Base-by-base conservation (phyloP, 345 rosid species). In the Lenwebbia sp. region DNA sequence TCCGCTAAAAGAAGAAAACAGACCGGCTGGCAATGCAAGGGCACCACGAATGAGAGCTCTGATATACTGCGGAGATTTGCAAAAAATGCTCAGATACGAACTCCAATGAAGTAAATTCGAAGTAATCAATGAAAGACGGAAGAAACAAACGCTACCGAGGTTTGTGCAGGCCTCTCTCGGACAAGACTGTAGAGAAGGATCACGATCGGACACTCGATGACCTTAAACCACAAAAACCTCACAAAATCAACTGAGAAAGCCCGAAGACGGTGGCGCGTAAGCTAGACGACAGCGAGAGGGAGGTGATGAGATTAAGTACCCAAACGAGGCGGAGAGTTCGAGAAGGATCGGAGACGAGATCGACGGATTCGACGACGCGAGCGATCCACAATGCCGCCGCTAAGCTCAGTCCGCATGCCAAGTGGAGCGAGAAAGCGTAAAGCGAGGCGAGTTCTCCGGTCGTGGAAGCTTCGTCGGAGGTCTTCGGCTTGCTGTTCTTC, bases 21-120 rank as follows among this genome's bases (percentile, higher is more conserved):
- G 85, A 97, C 97, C 99, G 22, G 88, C 82, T 62, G 96, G 91
- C 7, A 97, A 90, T 47, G 94, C 97, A 58, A 95, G 26, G n/a
- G 91, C 58, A 88, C 97, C 94, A 82, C 95, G 90, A 12, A 90
- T 91, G 21, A 90, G 86, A 84, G 97, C 97, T 92, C 84, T 93
- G 88, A 87, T 58, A 88, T 90, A 96, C 99, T 95, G 96, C 41
- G 88, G 0, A 85, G 37, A 44, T 44, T 37, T 7, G n/a, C 23
- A 33, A 30, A 30, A 14, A 60, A 89, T 21, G 65, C 40, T 82
- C 30, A 87, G 54, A 7, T 5, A 44, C 55, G 74, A 47, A 55
- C 33, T 50, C 3, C 40, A 26, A 52, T 82, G 55, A 52, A 22
- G 83, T 40, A 30, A 51, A 70, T 6, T 22, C 50, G 2, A 83